Evolutionary conservation across 2,329 filamentous ascomycete species (phyloP).

Genomic region (Aspergillus fijiensis): DNA sequence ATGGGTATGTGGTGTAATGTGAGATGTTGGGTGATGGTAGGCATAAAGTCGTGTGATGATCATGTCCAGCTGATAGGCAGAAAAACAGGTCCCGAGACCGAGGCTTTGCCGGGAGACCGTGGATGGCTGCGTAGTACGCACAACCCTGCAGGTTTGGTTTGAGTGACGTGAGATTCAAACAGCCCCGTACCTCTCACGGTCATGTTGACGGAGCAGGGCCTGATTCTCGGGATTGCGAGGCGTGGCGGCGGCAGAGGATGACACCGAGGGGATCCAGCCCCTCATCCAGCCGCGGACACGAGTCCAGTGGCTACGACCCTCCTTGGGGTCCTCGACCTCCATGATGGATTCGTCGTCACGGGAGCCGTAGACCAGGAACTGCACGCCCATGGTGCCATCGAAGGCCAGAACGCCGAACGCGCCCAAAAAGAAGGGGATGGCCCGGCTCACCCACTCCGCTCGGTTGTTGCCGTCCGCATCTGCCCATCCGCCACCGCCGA

Average conservation of each 20-base stretch:
- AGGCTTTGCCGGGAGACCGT: not conserved
- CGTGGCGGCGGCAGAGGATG: conserved; percentile 23
- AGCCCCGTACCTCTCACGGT: conserved; percentile 34
- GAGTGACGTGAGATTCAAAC: conserved; percentile 24
- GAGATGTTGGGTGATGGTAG: not conserved
- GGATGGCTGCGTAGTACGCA: not conserved
- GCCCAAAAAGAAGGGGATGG: conserved; percentile 64
- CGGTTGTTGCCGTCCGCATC: conserved; percentile 56
- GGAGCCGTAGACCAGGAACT: conserved; percentile 62
- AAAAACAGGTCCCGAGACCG: not conserved
- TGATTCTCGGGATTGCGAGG: conserved; percentile 28
- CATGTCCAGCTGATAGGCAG: conserved; percentile 5
- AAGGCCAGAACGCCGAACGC: conserved; percentile 63
- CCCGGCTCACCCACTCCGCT: conserved; percentile 56
- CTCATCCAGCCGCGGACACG: conserved; percentile 65
- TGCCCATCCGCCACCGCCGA: conserved; percentile 62
- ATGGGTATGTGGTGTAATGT: not conserved
- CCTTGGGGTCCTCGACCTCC: conserved; percentile 47
- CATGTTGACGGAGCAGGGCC: conserved; percentile 28
- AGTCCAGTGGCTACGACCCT: conserved; percentile 52
- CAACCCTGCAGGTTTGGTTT: not conserved
- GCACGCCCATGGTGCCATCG: conserved; percentile 62
- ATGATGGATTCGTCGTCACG: conserved; percentile 45
- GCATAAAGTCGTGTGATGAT: conserved; percentile 5
- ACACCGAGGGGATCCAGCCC: conserved; percentile 60